Evolutionary conservation across 2,329 filamentous ascomycete genomes (phyloP), one percentile per base, ranked within the genome.

Genomic region (Colletotrichum cuscutae): DNA sequence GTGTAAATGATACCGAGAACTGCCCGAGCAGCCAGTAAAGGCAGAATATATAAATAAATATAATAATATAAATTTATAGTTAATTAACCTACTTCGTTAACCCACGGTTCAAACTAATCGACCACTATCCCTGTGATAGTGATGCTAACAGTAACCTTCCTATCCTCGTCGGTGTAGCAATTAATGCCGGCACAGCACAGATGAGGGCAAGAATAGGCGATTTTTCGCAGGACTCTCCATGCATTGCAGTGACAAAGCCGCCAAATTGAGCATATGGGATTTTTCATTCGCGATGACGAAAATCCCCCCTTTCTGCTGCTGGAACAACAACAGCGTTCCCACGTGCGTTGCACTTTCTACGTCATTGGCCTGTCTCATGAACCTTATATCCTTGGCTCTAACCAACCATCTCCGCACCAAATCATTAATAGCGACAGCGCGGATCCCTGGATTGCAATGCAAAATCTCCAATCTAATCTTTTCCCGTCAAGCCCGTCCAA

Each of bases 341-440:
- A 46, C 62, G 52, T 57, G 62, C 19, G 52, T 46, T 42, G 7
- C 24, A 57, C 57, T 65, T 49, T 30, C 52, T 3, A 52, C 15
- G 35, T 57, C 24, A 65, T 57, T 65, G 62, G 62, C 35, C 62
- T 24, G 11, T 42, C 24, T 57, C 24, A 7, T 46, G 32, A 24
- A 46, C 52, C 62, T 32, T 57, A 52, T 52, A 65, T 57, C 52
- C 62, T 32, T 65, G 52, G 62, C 62, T 65, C 32, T 26, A 4
- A 4, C 35, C 42, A n/a, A 56, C 11, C 30, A 37, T 22, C 52
- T 32, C 52, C 62, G 19, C 62, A 37, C 26, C 62, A 57, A 30
- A 24, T 57, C 35, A 37, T 64, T 30, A 64, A 54, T 30, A n/a
- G 32, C n/a, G 65, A 24, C 13, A 56, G 22, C 26, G 46, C 32